A percentile compares a stretch with the other conserved stretches of the same genome.
These are phyloP conservation scores for Spatholobus suberectus DNA, from an alignment of 306 rosid genomes.

Conservation along the genomic window DNA sequence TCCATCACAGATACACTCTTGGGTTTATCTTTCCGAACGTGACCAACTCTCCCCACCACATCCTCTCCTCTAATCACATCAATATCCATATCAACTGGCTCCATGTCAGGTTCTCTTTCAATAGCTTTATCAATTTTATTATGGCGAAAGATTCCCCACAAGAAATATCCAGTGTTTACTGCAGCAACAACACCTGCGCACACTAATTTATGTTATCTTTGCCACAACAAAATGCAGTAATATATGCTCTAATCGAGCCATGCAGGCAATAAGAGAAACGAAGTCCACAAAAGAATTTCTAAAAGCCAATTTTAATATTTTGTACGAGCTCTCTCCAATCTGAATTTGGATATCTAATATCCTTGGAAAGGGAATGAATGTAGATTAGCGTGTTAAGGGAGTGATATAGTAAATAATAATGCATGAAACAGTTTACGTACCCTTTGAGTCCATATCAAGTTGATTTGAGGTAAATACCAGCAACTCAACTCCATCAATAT, in stretches of 20 bases:
- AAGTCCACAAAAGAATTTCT: too few relatives aligned
- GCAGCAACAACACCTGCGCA: slow-evolving; percentile 46
- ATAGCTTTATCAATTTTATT: slow-evolving; percentile 8
- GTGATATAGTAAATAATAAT: background rate
- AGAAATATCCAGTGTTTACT: slow-evolving; percentile 42
- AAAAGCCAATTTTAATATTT: background rate
- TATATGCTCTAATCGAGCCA: slow-evolving; percentile 24
- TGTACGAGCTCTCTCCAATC: background rate
- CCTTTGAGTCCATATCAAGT: slow-evolving; percentile 53
- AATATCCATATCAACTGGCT: slow-evolving; percentile 55
- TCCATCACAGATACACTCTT: background rate
- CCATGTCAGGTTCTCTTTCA: slow-evolving; percentile 13
- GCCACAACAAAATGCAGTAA: background rate
- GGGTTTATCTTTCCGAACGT: slow-evolving; percentile 24
- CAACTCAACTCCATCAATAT: slow-evolving; percentile 62
- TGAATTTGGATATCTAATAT: slow-evolving; percentile 3
- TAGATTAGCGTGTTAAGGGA: background rate
- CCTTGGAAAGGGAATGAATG: background rate
- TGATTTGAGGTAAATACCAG: slow-evolving; percentile 65
- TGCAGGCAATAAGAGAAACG: background rate
- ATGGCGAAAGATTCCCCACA: slow-evolving; percentile 71
- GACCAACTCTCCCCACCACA: slow-evolving; percentile 45
- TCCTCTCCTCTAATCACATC: slow-evolving; percentile 62
- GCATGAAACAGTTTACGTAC: slow-evolving; percentile 49
- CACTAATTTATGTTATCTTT: slow-evolving; percentile 2